Percentiles rank a stretch among this genome's conserved stretches.
These are phyloP conservation scores for Fusarium musae DNA, from an alignment of 2,329 filamentous ascomycete species.

Conservation along the genomic window DNA sequence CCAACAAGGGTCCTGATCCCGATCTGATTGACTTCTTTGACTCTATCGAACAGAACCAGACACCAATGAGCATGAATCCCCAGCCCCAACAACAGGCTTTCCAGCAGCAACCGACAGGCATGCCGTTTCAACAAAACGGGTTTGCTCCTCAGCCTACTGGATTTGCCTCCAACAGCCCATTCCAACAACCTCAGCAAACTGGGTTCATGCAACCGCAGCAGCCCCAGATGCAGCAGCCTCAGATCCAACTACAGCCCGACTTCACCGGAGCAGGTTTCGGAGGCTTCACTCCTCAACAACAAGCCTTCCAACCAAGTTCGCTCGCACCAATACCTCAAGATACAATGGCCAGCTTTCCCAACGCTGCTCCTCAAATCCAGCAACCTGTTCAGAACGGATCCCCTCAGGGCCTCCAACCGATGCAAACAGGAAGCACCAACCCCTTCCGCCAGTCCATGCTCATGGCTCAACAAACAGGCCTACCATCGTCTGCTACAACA, in stretches of 20 bases:
- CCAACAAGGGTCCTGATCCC: conserved; percentile 72
- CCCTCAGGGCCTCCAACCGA: conserved; percentile 40
- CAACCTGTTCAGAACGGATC: conserved; percentile 38
- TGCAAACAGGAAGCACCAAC: conserved; percentile 72
- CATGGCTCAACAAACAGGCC: conserved; percentile 66
- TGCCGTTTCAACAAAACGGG: conserved; percentile 40
- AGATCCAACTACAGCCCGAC: conserved; percentile 58
- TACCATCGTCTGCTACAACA: conserved; percentile 57
- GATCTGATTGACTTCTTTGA: conserved; percentile 96
- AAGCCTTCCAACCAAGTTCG: conserved; percentile 62
- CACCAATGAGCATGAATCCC: conserved; percentile 66
- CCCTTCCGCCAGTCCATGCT: conserved; percentile 95
- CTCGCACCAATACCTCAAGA: conserved; percentile 70
- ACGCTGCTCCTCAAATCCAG: conserved; percentile 29
- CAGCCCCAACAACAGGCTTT: conserved; percentile 52
- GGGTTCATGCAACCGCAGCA: conserved; percentile 41
- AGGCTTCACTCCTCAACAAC: conserved; percentile 76
- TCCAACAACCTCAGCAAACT: conserved; percentile 51
- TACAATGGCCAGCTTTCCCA: conserved; percentile 53
- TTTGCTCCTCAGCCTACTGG: conserved; percentile 49
- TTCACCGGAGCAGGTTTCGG: conserved; percentile 83
- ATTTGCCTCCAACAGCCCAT: conserved; percentile 45
- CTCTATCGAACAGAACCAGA: conserved; percentile 90
- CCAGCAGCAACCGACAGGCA: conserved; percentile 44
- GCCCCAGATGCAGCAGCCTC: conserved; percentile 54